Evolutionary conservation across 305 asterid species (phyloP).

Genomic region (Rubia balearica): DNA sequence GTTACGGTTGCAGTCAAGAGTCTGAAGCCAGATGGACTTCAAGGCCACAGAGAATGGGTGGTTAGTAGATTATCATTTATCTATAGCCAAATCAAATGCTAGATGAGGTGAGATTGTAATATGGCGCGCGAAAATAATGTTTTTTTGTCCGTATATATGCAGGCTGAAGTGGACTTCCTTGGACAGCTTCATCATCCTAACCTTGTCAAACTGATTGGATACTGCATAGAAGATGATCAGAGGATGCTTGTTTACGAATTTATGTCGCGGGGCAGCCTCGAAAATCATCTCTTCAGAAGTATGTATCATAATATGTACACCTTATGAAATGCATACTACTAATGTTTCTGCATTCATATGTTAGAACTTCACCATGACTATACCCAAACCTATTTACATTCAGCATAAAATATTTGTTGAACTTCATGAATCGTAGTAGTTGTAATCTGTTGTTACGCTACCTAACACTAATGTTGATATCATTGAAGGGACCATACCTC

Average conservation of each 20-base stretch:
- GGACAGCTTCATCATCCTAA: constrained; percentile 93
- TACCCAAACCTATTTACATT: no score
- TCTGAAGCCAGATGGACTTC: constrained; percentile 84
- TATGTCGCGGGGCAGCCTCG: constrained; percentile 99
- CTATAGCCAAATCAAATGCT: constrained; percentile 12
- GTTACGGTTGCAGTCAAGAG: constrained; percentile 88
- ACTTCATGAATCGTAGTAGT: no score
- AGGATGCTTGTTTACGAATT: constrained; percentile 87
- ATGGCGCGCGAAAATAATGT: constrained; percentile 17
- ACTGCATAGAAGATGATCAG: constrained; percentile 91
- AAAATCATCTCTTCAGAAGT: constrained; percentile 90
- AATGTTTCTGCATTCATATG: background rate
- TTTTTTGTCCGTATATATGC: constrained; percentile 22
- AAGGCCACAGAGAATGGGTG: constrained; percentile 99
- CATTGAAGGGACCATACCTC: constrained; percentile 84
- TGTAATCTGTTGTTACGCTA: background rate
- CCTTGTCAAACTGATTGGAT: constrained; percentile 88
- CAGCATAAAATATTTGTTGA: no score
- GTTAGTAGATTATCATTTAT: constrained; percentile 42
- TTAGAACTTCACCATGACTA: no score
- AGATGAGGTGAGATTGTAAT: constrained; percentile 15
- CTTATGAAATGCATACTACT: background rate
- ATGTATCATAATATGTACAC: constrained; percentile 21
- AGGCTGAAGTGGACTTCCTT: constrained; percentile 93
- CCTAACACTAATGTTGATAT: constrained; percentile 14